phyloP scores from a whole-genome alignment of 2,329 filamentous ascomycete genomes.

The Colletotrichum sansevieriae region DNA sequence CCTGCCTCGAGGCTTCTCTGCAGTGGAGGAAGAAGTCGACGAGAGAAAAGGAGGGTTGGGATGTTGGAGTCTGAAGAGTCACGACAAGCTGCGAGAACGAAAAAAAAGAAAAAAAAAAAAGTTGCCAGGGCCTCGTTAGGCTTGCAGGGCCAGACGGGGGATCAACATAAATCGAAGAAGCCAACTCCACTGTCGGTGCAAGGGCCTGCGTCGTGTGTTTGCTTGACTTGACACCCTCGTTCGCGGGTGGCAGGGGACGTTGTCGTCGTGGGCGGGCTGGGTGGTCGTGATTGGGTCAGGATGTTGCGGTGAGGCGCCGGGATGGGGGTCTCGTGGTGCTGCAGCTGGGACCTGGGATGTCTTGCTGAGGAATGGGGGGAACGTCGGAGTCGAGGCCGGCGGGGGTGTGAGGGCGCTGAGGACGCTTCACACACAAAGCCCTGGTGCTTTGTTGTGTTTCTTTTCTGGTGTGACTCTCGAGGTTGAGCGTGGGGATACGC shows the following conservation, averaged over 20 bases:
- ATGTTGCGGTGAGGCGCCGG: conserved; percentile 40
- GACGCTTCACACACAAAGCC: conserved; percentile 3
- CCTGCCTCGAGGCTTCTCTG: conserved; percentile 6
- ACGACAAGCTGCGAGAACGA: neutral
- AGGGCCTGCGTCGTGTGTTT: conserved; percentile 28
- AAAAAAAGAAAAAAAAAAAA: neutral
- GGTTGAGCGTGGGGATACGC: conserved; percentile 30
- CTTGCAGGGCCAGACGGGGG: conserved; percentile 29
- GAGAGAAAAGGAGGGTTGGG: neutral
- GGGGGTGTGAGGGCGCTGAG: neutral
- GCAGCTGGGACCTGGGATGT: conserved; percentile 41
- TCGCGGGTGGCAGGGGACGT: conserved; percentile 35
- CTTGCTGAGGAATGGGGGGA: conserved; percentile 40
- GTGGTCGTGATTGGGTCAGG: conserved; percentile 38
- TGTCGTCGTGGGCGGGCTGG: conserved; percentile 36
- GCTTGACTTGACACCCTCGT: conserved; percentile 21
- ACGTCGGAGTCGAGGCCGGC: conserved; percentile 13
- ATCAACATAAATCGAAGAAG: conserved; percentile 15
- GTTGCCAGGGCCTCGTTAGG: neutral
- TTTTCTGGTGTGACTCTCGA: neutral
- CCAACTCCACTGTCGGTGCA: conserved; percentile 4
- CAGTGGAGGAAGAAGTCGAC: conserved; percentile 14
- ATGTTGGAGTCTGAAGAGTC: neutral
- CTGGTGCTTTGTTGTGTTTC: conserved; percentile 1
- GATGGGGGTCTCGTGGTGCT: conserved; percentile 37